Evolutionary conservation across 176 grass and related monocot genomes (phyloP).

Genomic region (Bromus sterilis): DNA sequence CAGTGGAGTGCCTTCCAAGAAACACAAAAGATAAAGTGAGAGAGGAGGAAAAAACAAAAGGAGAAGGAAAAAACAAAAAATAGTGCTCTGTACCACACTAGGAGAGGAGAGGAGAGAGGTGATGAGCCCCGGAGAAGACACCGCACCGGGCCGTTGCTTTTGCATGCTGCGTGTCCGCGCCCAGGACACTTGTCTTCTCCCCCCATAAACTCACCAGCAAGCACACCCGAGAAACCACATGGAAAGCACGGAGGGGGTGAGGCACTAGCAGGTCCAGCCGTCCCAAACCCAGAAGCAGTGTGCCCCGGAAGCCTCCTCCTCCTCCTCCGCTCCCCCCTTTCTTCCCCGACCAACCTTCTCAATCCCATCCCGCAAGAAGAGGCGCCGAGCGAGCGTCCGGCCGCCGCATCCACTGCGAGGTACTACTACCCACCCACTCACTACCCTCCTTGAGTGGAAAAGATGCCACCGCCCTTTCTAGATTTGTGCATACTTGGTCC

Average conservation of each 20-base stretch:
- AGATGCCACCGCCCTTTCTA: background rate
- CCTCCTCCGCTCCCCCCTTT: background rate
- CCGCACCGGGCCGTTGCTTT: constrained; percentile 17
- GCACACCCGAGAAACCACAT: constrained; percentile 9
- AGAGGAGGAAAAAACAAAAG: background rate
- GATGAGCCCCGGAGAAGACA: constrained; percentile 32
- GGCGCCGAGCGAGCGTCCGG: background rate
- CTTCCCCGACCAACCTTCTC: background rate
- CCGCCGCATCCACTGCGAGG: constrained; percentile 2
- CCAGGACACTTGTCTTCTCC: constrained; percentile 47
- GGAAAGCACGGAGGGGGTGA: background rate
- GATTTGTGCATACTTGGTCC: background rate
- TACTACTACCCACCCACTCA: background rate
- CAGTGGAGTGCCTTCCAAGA: background rate
- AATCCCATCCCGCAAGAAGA: background rate
- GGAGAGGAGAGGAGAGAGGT: background rate
- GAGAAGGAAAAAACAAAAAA: background rate
- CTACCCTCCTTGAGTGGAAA: background rate
- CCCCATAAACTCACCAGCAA: background rate
- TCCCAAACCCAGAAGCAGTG: too few species aligned
- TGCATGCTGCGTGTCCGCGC: constrained; percentile 20
- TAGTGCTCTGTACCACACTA: too few species aligned
- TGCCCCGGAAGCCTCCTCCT: constrained; percentile 14
- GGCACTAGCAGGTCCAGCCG: too few species aligned
- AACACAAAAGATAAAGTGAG: background rate